Conservation (phyloP, 108 stramenopile species). For the Licmophora abbreviata region DNA sequence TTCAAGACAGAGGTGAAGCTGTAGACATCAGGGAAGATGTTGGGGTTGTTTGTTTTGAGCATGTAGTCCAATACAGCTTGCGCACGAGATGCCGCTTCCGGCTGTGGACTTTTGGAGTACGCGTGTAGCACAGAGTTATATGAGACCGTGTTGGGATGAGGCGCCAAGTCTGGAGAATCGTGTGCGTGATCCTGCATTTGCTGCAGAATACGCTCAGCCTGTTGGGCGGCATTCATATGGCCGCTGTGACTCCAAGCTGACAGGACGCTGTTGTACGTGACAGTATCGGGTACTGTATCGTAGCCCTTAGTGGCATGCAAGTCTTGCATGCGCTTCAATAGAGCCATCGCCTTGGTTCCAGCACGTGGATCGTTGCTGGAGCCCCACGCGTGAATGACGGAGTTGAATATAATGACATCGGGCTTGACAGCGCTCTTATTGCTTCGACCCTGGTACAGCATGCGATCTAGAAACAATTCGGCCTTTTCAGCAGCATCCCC, state of each 20-base stretch:
- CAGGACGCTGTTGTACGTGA: conserved; percentile 62
- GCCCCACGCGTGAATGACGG: conserved; percentile 42
- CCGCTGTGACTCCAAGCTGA: conserved; percentile 50
- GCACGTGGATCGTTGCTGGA: conserved; percentile 26
- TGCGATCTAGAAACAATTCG: conserved; percentile 27
- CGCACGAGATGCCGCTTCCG: conserved; percentile 33
- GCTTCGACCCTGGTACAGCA: conserved; percentile 6
- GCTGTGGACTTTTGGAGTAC: conserved; percentile 32
- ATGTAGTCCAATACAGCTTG: conserved; percentile 42
- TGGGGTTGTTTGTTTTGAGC: conserved; percentile 23
- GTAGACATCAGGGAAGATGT: conserved; percentile 43
- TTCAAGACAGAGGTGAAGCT: conserved; percentile 55
- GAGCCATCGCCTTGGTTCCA: conserved; percentile 32
- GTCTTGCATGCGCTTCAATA: conserved; percentile 46
- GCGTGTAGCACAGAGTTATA: conserved; percentile 59
- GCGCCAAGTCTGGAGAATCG: conserved; percentile 3
- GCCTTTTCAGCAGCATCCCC: conserved; percentile 27
- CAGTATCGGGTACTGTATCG: conserved; percentile 48
- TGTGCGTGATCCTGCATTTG: conserved; percentile 32
- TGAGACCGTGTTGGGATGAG: conserved; percentile 36
- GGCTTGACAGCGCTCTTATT: conserved; percentile 11
- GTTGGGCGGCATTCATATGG: conserved; percentile 33
- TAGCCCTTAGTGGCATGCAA: conserved; percentile 12
- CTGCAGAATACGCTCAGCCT: conserved; percentile 45
- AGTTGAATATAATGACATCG: conserved; percentile 53